These are phyloP conservation scores for Friedmanniomyces simplex DNA, from an alignment of 495 filamentous ascomycete genomes.

Conservation along the genomic window DNA sequence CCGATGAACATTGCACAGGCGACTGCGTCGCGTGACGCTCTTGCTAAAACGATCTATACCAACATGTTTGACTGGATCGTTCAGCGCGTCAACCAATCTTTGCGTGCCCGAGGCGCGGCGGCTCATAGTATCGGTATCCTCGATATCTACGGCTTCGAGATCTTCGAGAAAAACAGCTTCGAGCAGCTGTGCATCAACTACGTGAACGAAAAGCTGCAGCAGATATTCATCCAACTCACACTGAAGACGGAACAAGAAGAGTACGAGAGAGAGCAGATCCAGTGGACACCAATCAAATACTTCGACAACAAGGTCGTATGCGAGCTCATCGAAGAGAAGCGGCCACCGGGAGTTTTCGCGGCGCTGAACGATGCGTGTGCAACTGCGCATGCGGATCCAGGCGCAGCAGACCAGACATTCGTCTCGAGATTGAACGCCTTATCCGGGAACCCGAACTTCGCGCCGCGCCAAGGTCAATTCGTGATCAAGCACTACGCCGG, in stretches of 20 bases:
- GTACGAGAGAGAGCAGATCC: conserved; percentile 90
- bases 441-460: conserved; percentile 78
- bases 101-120: conserved; percentile 65
- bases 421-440: conserved; percentile 84
- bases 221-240: conserved; percentile 98
- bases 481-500: conserved; percentile 99
- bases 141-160: conserved; percentile 99
- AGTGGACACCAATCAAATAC: conserved; percentile 98
- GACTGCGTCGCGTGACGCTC: conserved; percentile 81
- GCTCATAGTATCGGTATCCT: conserved; percentile 90
- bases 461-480: conserved; percentile 87
- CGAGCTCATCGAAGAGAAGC: conserved; percentile 86
- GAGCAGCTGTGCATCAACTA: conserved; percentile 99
- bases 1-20: conserved; percentile 87
- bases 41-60: conserved; percentile 91
- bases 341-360: conserved; percentile 89
- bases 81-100: conserved; percentile 76
- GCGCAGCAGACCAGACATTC: conserved; percentile 90
- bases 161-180: conserved; percentile 98
- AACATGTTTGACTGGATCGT: conserved; percentile 99
- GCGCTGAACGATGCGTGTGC: conserved; percentile 96
- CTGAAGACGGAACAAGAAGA: conserved; percentile 97
- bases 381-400: conserved; percentile 88
- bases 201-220: conserved; percentile 98
- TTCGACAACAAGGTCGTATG: conserved; percentile 99